Evolutionary conservation across 495 filamentous ascomycete species (phyloP), one percentile per base, ranked within the genome.

Genomic region (Daldinia concentrica): DNA sequence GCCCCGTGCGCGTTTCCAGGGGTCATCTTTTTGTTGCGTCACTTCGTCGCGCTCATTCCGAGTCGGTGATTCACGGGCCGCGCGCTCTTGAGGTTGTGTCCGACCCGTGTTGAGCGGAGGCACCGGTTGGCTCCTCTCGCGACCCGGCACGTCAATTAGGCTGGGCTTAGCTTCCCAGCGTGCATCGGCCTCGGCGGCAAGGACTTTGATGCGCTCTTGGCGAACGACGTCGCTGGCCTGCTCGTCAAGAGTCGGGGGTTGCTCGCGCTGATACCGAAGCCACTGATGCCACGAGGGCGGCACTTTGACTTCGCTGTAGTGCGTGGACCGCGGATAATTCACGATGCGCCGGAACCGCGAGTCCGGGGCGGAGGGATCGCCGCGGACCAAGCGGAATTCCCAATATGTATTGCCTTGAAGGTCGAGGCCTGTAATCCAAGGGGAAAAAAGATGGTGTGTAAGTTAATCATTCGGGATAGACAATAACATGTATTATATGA

Each of bases 221-320:
- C 95, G 86, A 1, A 83, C 62, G 0, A 92, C 73, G 45, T 99
- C 95, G 30, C 81, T 77, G 41, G 82, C 81, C 72, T 96, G 95
- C 78, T 99, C 95, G 17, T 83, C 71, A 17, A 97, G 80, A 0
- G 87, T 88, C 0, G 95, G 95, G 0, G 96, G 84, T 6, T 87
- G 76, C 6, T 74, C 17, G 4, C 95, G 91, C 8, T 92, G 91
- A 71, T 96, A 87, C 39, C 96, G 93, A 12, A 99, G 90, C 95
- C 95, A 99, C 78, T 98, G 95, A 78, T 95, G 92, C 95, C 95
- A 99, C 82, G 91, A 89, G 1, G 95, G 91, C 81, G 82, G 72
- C 63, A 84, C 76, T 7, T 66, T 62, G 32, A 96, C 87, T 58
- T 95, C 90, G 73, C 83, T 84, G 77, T 86, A 87, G 72, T 92